Evolutionary conservation across 495 filamentous ascomycete species (phyloP).

Genomic region (Pyrenula aspistea): DNA sequence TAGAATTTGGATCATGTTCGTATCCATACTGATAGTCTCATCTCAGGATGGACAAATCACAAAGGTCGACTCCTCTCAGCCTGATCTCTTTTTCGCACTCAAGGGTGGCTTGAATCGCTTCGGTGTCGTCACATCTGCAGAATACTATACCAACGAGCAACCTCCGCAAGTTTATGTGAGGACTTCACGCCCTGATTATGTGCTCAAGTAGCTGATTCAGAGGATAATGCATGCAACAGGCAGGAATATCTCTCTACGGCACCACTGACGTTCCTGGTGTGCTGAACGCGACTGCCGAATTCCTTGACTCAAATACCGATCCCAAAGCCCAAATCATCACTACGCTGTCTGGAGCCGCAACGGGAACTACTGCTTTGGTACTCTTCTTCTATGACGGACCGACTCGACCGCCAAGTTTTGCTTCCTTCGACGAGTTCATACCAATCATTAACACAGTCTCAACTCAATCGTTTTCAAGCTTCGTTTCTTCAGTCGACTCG

Average conservation of each 20-base stretch:
- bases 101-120: slow-evolving; percentile 39
- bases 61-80: background rate
- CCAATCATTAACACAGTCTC: background rate
- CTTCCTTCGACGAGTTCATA: background rate
- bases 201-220: background rate
- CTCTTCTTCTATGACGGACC: slow-evolving; percentile 6
- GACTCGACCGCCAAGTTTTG: background rate
- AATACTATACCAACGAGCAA: background rate
- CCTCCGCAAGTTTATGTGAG: slow-evolving; percentile 4
- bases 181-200: background rate
- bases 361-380: background rate
- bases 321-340: slow-evolving; percentile 5
- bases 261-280: background rate
- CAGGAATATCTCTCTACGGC: background rate
- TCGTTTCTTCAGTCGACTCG: background rate
- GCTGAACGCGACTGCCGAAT: background rate
- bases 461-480: background rate
- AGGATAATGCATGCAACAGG: background rate
- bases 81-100: slow-evolving; percentile 28
- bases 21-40: background rate
- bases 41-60: background rate
- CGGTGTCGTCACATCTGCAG: slow-evolving; percentile 19
- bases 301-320: slow-evolving; percentile 3
- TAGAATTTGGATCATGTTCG: too few species aligned
- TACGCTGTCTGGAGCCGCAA: background rate